phyloP scores from a whole-genome alignment of 2,329 filamentous ascomycete species.

The Claviceps spartinae region DNA sequence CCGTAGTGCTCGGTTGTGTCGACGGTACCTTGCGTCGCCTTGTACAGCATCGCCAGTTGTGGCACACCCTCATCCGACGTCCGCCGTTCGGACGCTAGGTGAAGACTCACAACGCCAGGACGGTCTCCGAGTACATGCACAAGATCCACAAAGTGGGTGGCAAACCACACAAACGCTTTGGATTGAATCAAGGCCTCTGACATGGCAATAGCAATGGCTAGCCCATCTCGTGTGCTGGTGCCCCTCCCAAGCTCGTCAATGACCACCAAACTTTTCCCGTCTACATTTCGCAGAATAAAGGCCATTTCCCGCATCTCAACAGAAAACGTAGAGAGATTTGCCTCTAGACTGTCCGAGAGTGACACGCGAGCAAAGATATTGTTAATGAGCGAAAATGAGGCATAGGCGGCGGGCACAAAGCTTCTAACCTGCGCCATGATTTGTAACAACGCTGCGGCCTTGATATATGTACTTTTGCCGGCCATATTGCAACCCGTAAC shows the following conservation, averaged over 20 bases:
- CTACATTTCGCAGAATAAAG: constrained; percentile 77
- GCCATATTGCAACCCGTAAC: constrained; percentile 98
- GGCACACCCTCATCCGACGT: constrained; percentile 32
- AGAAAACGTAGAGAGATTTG: constrained; percentile 86
- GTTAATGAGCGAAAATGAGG: constrained; percentile 64
- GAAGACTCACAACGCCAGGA: constrained; percentile 68
- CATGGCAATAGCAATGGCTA: constrained; percentile 81
- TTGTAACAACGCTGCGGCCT: constrained; percentile 66
- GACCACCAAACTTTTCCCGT: constrained; percentile 62
- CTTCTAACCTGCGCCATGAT: constrained; percentile 91
- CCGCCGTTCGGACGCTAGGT: constrained; percentile 58
- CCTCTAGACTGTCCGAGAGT: constrained; percentile 75
- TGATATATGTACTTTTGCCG: constrained; percentile 91
- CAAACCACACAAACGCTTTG: constrained; percentile 75
- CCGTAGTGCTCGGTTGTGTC: constrained; percentile 63
- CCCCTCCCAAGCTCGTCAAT: constrained; percentile 88
- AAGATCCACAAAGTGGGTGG: constrained; percentile 81
- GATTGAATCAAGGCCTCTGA: constrained; percentile 76
- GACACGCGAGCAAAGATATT: constrained; percentile 82
- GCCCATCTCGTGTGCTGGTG: constrained; percentile 76
- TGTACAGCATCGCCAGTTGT: constrained; percentile 80
- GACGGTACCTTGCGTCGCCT: constrained; percentile 57
- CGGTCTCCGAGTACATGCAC: constrained; percentile 61
- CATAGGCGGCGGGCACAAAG: constrained; percentile 79
- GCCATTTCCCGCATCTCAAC: constrained; percentile 94